Conservation (phyloP, 2,329 filamentous ascomycete genomes). For the Ophiostoma sp. region DNA sequence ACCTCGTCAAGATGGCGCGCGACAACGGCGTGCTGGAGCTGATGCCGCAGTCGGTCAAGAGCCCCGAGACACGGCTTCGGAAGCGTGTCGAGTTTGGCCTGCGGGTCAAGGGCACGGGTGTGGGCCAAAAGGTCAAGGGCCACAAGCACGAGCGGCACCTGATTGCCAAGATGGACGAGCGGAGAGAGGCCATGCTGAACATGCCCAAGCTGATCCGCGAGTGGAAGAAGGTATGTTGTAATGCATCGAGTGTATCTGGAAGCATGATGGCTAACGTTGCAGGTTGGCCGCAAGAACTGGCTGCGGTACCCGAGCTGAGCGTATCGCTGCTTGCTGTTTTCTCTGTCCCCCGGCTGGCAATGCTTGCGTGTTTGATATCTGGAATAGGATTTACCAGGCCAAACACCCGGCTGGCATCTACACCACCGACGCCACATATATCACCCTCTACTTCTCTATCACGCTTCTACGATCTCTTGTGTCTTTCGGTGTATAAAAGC, state of each 20-base stretch:
- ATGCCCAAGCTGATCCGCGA: conserved; percentile 89
- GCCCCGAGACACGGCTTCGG: conserved; percentile 63
- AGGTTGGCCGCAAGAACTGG: conserved; percentile 54
- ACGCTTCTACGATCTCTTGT: conserved; percentile 9
- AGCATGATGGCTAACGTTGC: neutral
- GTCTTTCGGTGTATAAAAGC: conserved; percentile 8
- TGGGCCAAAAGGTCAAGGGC: conserved; percentile 90
- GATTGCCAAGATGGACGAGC: conserved; percentile 75
- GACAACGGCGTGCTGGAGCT: conserved; percentile 75
- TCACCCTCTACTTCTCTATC: neutral
- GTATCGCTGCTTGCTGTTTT: neutral
- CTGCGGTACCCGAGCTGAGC: conserved; percentile 53
- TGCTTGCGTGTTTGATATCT: neutral
- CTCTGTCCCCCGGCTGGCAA: neutral
- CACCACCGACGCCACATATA: neutral
- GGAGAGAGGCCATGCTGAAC: conserved; percentile 84
- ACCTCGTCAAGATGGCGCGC: conserved; percentile 79
- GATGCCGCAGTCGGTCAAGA: conserved; percentile 71
- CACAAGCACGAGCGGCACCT: conserved; percentile 86
- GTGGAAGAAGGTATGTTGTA: conserved; percentile 76
- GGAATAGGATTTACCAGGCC: neutral
- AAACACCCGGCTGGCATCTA: neutral
- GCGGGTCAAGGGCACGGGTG: conserved; percentile 85
- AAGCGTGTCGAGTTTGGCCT: conserved; percentile 73
- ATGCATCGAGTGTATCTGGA: conserved; percentile 30